Conservation (phyloP, 2,329 filamentous ascomycete species). For the Aspergillus luchuensis region DNA sequence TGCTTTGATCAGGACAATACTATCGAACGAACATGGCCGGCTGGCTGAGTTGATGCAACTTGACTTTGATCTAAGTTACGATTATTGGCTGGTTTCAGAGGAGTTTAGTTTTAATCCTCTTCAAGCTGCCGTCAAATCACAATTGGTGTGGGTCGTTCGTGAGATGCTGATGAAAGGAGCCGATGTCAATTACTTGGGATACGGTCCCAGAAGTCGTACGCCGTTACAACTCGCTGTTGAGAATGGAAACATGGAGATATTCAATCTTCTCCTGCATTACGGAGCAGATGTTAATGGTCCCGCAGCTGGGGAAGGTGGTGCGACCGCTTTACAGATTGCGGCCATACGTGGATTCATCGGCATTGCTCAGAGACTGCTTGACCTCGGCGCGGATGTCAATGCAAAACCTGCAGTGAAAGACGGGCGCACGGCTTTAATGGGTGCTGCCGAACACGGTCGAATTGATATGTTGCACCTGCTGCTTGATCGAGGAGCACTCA, state of each 20-base stretch:
- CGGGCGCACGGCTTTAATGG: constrained; percentile 32
- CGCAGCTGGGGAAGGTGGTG: constrained; percentile 15
- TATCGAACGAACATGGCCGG: background rate
- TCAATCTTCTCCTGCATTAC: constrained; percentile 20
- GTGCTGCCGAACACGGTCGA: constrained; percentile 31
- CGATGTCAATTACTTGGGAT: constrained; percentile 15
- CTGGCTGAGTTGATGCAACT: background rate
- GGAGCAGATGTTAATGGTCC: constrained; percentile 10
- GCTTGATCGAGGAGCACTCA: constrained; percentile 24
- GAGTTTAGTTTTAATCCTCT: background rate
- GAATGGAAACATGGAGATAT: constrained; percentile 19
- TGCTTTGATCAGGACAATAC: background rate
- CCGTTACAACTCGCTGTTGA: constrained; percentile 22
- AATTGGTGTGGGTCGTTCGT: background rate
- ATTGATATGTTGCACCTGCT: constrained; percentile 34
- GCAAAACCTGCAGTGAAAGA: constrained; percentile 16
- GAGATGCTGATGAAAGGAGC: background rate
- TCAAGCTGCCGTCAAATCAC: background rate
- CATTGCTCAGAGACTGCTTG: constrained; percentile 23
- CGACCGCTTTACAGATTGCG: constrained; percentile 32
- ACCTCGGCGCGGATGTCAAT: constrained; percentile 26
- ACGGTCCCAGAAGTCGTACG: constrained; percentile 2
- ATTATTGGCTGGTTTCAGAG: background rate
- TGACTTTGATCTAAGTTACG: background rate
- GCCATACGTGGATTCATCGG: constrained; percentile 28